Percentiles rank a stretch among this genome's conserved stretches.
phyloP scores from a whole-genome alignment of 495 filamentous ascomycete genomes.

The Cercophora scortea region DNA sequence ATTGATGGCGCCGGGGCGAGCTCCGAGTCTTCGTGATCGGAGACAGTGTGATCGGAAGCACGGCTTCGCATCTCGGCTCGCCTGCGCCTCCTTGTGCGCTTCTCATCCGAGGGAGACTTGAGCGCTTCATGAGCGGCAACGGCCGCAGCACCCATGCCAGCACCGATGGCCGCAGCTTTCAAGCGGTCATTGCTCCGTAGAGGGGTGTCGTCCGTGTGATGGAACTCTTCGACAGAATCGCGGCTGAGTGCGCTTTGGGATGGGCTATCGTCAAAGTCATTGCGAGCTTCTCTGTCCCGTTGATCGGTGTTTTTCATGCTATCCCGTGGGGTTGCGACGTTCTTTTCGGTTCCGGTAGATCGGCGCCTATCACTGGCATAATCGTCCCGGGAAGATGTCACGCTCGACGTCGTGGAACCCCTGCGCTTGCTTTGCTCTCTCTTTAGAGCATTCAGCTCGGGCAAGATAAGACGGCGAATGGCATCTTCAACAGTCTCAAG shows the following conservation, averaged over 20 bases:
- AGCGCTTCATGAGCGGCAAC: constrained; percentile 23
- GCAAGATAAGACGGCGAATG: constrained; percentile 83
- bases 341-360: constrained; percentile 23
- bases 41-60: constrained; percentile 23
- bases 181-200: constrained; percentile 30
- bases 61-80: constrained; percentile 34
- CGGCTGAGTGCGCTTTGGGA: constrained; percentile 34
- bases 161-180: constrained; percentile 28
- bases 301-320: constrained; percentile 30
- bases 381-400: constrained; percentile 53
- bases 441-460: constrained; percentile 85
- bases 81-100: constrained; percentile 35
- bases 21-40: constrained; percentile 33
- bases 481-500: constrained; percentile 94
- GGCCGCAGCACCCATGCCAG: constrained; percentile 23
- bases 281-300: constrained; percentile 47
- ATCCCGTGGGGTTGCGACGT: constrained; percentile 23
- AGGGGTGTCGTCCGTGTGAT: constrained; percentile 33
- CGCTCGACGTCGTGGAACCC: constrained; percentile 53
- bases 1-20: constrained; percentile 54
- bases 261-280: constrained; percentile 49
- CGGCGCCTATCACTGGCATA: constrained; percentile 39
- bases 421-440: constrained; percentile 69
- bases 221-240: constrained; percentile 28
- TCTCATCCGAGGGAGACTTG: constrained; percentile 36